Percentiles rank a stretch among this genome's conserved stretches.
phyloP scores from a whole-genome alignment of 305 asterid genomes.

The Fraxinus angustifolia region DNA sequence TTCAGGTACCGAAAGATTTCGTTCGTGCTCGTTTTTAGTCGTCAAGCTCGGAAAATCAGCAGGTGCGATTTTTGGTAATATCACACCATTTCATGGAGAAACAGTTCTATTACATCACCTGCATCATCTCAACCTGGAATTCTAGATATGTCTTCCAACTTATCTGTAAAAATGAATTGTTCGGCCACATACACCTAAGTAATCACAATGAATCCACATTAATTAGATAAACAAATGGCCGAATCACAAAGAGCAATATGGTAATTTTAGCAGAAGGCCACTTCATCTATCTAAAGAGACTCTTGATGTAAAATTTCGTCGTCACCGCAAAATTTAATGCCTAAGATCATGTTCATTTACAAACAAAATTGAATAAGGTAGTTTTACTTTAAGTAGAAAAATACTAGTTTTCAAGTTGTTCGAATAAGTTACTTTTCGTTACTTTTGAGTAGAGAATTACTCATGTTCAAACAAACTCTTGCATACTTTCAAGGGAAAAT shows the following conservation, averaged over 20 bases:
- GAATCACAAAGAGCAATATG: neutral
- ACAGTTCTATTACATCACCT: conserved; percentile 26
- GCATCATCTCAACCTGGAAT: conserved; percentile 30
- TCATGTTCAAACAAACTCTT: neutral
- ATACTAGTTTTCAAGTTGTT: neutral
- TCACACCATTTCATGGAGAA: conserved; percentile 2
- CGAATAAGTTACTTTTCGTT: neutral
- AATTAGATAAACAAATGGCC: neutral
- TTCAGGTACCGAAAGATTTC: too few species aligned
- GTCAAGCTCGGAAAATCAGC: too few species aligned
- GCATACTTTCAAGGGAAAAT: too few species aligned
- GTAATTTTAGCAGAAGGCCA: conserved; percentile 4
- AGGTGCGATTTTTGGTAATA: too few species aligned
- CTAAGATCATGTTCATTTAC: neutral
- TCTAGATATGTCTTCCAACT: conserved; percentile 55
- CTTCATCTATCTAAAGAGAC: neutral
- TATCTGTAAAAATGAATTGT: conserved; percentile 35
- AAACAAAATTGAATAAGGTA: neutral
- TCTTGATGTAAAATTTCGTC: neutral
- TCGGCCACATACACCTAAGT: neutral
- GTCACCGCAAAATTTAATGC: neutral
- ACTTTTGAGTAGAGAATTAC: neutral
- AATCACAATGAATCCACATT: neutral
- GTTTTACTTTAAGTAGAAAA: neutral
- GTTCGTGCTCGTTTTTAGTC: too few species aligned